Percentiles rank a stretch among this genome's conserved stretches.
phyloP scores from a whole-genome alignment of 2,329 filamentous ascomycete genomes.

The Endocalyx cinctus region DNA sequence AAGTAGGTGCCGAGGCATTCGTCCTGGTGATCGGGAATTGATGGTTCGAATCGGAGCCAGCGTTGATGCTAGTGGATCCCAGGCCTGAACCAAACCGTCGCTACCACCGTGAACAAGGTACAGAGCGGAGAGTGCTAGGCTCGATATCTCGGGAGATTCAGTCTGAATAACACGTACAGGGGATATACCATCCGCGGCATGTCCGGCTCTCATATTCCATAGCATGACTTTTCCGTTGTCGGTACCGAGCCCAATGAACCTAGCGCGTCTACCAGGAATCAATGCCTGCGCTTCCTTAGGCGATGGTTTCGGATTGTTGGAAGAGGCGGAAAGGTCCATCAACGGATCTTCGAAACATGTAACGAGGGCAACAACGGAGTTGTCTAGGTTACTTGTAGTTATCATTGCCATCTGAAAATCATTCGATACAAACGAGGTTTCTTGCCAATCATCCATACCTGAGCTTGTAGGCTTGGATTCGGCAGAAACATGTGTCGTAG shows the following conservation, averaged over 20 bases:
- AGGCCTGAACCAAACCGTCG: constrained; percentile 91
- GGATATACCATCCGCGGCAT: constrained; percentile 52
- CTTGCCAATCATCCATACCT: constrained; percentile 59
- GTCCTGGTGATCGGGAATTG: constrained; percentile 77
- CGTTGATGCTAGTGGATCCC: constrained; percentile 88
- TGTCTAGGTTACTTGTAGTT: constrained; percentile 67
- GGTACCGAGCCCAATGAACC: constrained; percentile 78
- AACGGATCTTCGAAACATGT: constrained; percentile 76
- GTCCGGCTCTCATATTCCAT: constrained; percentile 76
- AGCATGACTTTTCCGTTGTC: constrained; percentile 69
- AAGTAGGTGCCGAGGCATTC: constrained; percentile 69
- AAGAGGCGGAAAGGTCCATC: constrained; percentile 44
- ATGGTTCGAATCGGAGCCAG: constrained; percentile 76
- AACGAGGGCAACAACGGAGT: constrained; percentile 66
- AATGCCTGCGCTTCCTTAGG: constrained; percentile 44
- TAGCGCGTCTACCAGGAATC: constrained; percentile 78
- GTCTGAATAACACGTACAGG: constrained; percentile 83
- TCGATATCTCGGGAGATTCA: constrained; percentile 82
- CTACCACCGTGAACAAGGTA: constrained; percentile 91
- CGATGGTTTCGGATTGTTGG: constrained; percentile 46
- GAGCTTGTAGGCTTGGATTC: constrained; percentile 14
- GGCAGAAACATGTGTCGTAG: too few relatives aligned
- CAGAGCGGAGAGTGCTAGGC: constrained; percentile 75
- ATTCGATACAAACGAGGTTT: constrained; percentile 57
- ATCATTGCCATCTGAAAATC: constrained; percentile 58